Conservation (phyloP, 257 asterid species). For the Plectranthus barbatus region DNA sequence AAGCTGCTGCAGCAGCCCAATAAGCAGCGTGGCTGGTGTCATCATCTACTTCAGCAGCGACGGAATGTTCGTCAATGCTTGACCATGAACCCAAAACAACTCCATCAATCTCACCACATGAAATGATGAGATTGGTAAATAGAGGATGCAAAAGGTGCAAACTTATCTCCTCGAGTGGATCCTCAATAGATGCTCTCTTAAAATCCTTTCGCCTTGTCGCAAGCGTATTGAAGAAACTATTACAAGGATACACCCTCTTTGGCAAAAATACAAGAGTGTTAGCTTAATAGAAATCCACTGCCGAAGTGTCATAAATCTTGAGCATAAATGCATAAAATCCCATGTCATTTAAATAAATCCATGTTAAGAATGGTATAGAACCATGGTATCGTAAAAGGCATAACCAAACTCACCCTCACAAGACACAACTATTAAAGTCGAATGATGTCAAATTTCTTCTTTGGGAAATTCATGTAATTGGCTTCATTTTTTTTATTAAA, state of each 20-base stretch:
- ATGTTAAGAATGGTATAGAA: background rate
- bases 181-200: conserved; percentile 34
- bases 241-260: conserved; percentile 96
- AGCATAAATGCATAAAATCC: conserved; percentile 2
- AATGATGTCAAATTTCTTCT: background rate
- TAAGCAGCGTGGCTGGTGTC: conserved; percentile 72
- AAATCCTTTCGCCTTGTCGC: conserved; percentile 43
- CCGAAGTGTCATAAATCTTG: conserved; percentile 4
- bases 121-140: conserved; percentile 34
- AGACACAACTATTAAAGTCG: background rate
- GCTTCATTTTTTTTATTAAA: background rate
- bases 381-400: background rate
- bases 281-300: conserved; percentile 32
- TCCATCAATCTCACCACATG: conserved; percentile 94
- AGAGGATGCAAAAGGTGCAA: conserved; percentile 54
- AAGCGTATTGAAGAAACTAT: conserved; percentile 65
- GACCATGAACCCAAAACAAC: conserved; percentile 87
- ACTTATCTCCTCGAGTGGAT: conserved; percentile 31
- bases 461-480: background rate
- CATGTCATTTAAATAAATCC: background rate
- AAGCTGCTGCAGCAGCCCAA: conserved; percentile 91
- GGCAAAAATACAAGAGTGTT: conserved; percentile 36
- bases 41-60: conserved; percentile 57
- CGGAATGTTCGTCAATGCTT: conserved; percentile 43
- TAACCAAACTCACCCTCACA: background rate